These are phyloP conservation scores for Trypanosoma vivax DNA, from an alignment of 208 protist species.

Conservation along the genomic window DNA sequence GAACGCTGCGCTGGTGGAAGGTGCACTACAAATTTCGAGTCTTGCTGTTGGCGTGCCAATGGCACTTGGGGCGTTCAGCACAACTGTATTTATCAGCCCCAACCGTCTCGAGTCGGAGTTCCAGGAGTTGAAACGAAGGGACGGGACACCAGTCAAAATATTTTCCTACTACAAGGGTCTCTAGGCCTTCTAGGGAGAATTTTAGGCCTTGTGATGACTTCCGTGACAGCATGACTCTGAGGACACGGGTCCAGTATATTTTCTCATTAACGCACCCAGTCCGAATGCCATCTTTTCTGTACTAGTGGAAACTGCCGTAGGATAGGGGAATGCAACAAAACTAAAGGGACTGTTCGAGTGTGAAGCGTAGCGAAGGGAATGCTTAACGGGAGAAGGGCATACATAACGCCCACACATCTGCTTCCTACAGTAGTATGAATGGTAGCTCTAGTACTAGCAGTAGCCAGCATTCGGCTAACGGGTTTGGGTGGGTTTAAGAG, in stretches of 20 bases:
- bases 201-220: background rate
- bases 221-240: background rate
- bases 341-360: too few species aligned
- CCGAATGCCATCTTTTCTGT: too few species aligned
- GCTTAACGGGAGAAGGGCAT: too few species aligned
- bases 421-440: too few species aligned
- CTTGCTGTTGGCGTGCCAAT: slow-evolving; percentile 64
- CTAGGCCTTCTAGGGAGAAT: slow-evolving; percentile 19
- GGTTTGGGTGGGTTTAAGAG: too few species aligned
- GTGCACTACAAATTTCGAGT: slow-evolving; percentile 55
- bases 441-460: too few species aligned
- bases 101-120: slow-evolving; percentile 52
- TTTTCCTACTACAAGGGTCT: slow-evolving; percentile 84
- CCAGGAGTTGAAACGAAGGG: slow-evolving; percentile 47
- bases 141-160: slow-evolving; percentile 55
- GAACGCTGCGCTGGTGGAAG: slow-evolving; percentile 36
- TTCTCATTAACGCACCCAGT: too few species aligned
- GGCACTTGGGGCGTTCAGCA: slow-evolving; percentile 59
- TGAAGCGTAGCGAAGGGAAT: too few species aligned
- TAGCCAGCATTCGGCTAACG: too few species aligned
- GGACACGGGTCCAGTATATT: background rate
- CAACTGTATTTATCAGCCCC: slow-evolving; percentile 46
- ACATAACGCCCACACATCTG: too few species aligned
- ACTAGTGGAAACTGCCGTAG: too few species aligned
- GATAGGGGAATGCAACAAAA: too few species aligned